Base-by-base conservation (phyloP, 495 filamentous ascomycete genomes). In the Evansstolkia leycettana region DNA sequence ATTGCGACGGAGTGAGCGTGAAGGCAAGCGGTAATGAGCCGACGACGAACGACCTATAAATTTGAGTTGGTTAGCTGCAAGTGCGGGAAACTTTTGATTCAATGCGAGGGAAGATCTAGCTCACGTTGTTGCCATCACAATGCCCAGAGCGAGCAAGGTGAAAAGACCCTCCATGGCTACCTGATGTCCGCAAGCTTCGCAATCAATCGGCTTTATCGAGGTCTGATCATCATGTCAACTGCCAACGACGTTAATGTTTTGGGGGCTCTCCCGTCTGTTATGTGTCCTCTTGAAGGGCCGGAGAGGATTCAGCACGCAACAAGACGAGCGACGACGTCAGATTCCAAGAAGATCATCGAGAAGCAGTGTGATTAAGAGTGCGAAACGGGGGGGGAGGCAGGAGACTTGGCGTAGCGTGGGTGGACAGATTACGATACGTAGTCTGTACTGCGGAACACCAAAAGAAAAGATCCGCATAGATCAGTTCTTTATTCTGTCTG, bases 121-220 rank as follows among this genome's bases (percentile, higher is more conserved):
- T 60, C 73, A 95, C 90, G 90, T 87, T 51, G 86, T 64, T 45
- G 86, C 87, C 90, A 98, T 98, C 47, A 94, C 78, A 51, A 82
- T 71, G 72, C 81, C 79, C 67, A 94, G 66, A 25, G 71, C 72
- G 62, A 95, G 74, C 65, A 96, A 64, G 51, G 87, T 81, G 45
- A 93, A 77, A 34, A 95, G 69, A 54, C 87, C 87, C 57, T 85
- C 83, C 74, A 84, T 70, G 48, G 34, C 37, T 42, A 41, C 47
- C 40, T 47, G 38, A 51, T 39, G 42, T 43, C 34, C 39, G 37
- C n/a, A 37, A 51, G 36, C 40, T 52, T 54, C 31, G 38, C 47
- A 48, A 34, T 41, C 28, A n/a, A n/a, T 36, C 12, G 37, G 47
- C 31, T 43, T 28, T 45, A 50, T 23, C 40, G 33, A 28, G 23